phyloP scores from a whole-genome alignment of 805 yeast genomes.

The Millerozyma miso region DNA sequence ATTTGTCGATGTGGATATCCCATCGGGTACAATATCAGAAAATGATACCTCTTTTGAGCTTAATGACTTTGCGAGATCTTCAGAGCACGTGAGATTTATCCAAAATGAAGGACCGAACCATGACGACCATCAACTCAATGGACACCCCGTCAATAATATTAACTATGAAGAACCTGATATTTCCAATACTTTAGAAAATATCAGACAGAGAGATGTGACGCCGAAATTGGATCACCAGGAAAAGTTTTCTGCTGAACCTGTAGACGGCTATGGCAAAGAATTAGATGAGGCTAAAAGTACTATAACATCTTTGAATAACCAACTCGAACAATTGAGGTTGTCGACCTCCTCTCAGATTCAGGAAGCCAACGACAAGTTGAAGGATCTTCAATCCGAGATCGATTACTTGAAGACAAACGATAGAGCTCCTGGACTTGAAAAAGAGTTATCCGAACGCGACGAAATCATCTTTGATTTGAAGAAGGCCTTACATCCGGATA shows the following conservation, averaged over 20 bases:
- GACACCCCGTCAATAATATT: background rate
- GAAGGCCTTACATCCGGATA: constrained; percentile 21
- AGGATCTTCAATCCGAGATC: constrained; percentile 39
- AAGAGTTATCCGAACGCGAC: constrained; percentile 28
- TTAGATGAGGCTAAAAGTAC: background rate
- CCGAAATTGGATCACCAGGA: background rate
- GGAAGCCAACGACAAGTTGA: constrained; percentile 54
- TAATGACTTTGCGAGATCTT: constrained; percentile 17
- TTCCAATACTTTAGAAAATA: background rate
- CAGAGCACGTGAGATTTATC: constrained; percentile 18
- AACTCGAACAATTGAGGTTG: constrained; percentile 27
- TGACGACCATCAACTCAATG: too few species aligned
- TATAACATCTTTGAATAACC: constrained; percentile 16
- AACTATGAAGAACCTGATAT: background rate
- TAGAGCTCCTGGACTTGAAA: constrained; percentile 11
- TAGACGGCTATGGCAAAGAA: background rate
- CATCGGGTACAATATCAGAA: constrained; percentile 21
- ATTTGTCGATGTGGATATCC: constrained; percentile 27
- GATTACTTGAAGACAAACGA: constrained; percentile 8
- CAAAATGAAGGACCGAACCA: background rate
- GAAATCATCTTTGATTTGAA: constrained; percentile 28
- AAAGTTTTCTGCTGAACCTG: background rate
- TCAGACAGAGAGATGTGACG: background rate
- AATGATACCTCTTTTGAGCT: constrained; percentile 12
- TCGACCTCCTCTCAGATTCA: constrained; percentile 46